phyloP scores from a whole-genome alignment of 2,329 filamentous ascomycete species.

The Epichloe gansuensis region DNA sequence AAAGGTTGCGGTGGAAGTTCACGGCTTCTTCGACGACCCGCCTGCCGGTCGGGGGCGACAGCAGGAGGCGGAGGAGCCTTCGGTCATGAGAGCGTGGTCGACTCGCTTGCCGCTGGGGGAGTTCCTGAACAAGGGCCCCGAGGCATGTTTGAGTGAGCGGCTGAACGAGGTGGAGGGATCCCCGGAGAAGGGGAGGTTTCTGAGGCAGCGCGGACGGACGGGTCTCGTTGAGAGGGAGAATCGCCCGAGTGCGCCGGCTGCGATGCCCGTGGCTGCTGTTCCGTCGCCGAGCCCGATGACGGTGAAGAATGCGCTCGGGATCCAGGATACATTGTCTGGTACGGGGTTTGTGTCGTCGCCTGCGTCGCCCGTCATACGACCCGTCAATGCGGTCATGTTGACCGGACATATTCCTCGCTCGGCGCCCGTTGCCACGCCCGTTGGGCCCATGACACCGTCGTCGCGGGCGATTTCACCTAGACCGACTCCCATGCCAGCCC shows the following conservation, averaged over 20 bases:
- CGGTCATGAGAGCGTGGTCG: conserved; percentile 36
- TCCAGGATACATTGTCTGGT: conserved; percentile 14
- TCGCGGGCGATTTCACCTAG: conserved; percentile 16
- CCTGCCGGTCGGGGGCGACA: not conserved
- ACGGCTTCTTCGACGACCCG: conserved; percentile 46
- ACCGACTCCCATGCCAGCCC: conserved; percentile 17
- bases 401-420: not conserved
- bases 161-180: conserved; percentile 27
- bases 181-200: conserved; percentile 17
- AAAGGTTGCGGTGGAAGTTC: conserved; percentile 41
- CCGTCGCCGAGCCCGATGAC: conserved; percentile 8
- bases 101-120: conserved; percentile 37
- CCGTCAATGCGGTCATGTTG: conserved; percentile 12
- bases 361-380: conserved; percentile 19
- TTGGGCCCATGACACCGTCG: conserved; percentile 11
- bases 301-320: conserved; percentile 21
- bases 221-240: conserved; percentile 11
- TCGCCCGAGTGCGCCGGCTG: not conserved
- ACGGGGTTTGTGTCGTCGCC: conserved; percentile 12
- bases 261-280: not conserved
- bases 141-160: conserved; percentile 40
- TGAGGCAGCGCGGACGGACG: conserved; percentile 17
- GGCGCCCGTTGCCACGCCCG: not conserved
- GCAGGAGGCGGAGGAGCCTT: not conserved
- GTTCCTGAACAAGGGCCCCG: conserved; percentile 42